Conservation (phyloP, 371 early-diverging fungal genomes). For the Apophysomyces variabilis region DNA sequence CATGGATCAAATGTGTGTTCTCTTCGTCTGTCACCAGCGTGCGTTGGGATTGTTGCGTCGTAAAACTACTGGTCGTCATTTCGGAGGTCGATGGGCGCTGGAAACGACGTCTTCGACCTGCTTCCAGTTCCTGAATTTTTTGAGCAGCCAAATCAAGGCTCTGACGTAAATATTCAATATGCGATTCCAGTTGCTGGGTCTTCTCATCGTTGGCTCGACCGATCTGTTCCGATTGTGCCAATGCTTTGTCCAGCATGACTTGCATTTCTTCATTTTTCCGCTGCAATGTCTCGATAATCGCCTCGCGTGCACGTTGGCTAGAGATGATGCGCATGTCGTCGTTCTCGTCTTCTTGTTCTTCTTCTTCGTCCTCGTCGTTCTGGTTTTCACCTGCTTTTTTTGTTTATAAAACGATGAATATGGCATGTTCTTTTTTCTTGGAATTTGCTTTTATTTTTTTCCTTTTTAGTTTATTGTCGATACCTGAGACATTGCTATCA, state of each 20-base stretch:
- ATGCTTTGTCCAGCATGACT: slow-evolving; percentile 15
- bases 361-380: slow-evolving; percentile 6
- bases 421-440: slow-evolving; percentile 13
- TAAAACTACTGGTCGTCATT: not conserved
- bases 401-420: slow-evolving; percentile 4
- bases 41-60: not conserved
- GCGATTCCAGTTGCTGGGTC: slow-evolving; percentile 12
- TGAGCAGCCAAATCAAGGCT: slow-evolving; percentile 27
- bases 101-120: slow-evolving; percentile 25
- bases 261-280: slow-evolving; percentile 20
- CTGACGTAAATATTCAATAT: slow-evolving; percentile 17
- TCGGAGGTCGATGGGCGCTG: slow-evolving; percentile 19
- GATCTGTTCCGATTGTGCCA: slow-evolving; percentile 13
- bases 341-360: not conserved
- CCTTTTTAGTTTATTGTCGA: not conserved
- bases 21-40: slow-evolving; percentile 11
- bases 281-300: slow-evolving; percentile 23
- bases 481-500: slow-evolving; percentile 5
- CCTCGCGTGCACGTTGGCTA: slow-evolving; percentile 20
- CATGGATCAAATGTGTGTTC: slow-evolving; percentile 14
- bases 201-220: slow-evolving; percentile 12
- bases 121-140: slow-evolving; percentile 33
- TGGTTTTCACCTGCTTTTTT: slow-evolving; percentile 10
- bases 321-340: slow-evolving; percentile 20
- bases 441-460: slow-evolving; percentile 11